These are phyloP conservation scores for Phalaenopsis aphrodite DNA, from an alignment of 106 monocot genomes.

Conservation along the genomic window DNA sequence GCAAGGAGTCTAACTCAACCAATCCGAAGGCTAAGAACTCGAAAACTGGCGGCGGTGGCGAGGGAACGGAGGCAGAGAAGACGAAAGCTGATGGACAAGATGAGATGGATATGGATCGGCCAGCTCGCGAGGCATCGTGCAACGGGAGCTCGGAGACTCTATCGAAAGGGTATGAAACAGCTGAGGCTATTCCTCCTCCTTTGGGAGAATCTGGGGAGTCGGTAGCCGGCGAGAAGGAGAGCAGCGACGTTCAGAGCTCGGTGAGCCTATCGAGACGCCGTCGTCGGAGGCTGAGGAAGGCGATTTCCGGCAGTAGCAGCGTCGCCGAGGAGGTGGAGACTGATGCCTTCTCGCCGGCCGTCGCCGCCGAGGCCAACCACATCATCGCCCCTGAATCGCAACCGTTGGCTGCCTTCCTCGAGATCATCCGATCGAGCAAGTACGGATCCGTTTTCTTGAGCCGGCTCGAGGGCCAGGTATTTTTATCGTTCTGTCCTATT, in stretches of 20 bases:
- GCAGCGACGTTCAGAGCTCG: conserved; percentile 92
- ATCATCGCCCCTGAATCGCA: conserved; percentile 29
- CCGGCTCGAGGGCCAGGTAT: conserved; percentile 85
- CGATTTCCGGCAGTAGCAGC: conserved; percentile 14
- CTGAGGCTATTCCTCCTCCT: background rate
- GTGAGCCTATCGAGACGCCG: conserved; percentile 47
- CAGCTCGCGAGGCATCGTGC: conserved; percentile 35
- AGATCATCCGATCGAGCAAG: conserved; percentile 52
- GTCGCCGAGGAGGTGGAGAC: conserved; percentile 18
- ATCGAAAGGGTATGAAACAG: conserved; percentile 12
- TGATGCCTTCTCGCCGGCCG: conserved; percentile 20
- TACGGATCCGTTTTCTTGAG: conserved; percentile 62
- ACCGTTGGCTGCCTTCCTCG: conserved; percentile 57
- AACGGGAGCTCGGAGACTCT: conserved; percentile 62
- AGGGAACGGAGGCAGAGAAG: conserved; percentile 9
- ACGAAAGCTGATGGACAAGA: background rate
- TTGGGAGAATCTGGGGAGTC: conserved; percentile 50
- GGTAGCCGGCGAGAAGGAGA: conserved; percentile 41
- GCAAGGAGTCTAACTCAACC: conserved; percentile 60
- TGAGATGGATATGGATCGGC: background rate
- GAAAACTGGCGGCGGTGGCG: conserved; percentile 6
- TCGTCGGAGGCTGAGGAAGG: conserved; percentile 4
- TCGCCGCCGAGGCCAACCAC: background rate
- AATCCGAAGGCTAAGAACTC: conserved; percentile 20
- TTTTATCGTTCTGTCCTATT: conserved; percentile 1